These are phyloP conservation scores for Ascochyta rabiei DNA, from an alignment of 2,329 filamentous ascomycete genomes.

Conservation along the genomic window DNA sequence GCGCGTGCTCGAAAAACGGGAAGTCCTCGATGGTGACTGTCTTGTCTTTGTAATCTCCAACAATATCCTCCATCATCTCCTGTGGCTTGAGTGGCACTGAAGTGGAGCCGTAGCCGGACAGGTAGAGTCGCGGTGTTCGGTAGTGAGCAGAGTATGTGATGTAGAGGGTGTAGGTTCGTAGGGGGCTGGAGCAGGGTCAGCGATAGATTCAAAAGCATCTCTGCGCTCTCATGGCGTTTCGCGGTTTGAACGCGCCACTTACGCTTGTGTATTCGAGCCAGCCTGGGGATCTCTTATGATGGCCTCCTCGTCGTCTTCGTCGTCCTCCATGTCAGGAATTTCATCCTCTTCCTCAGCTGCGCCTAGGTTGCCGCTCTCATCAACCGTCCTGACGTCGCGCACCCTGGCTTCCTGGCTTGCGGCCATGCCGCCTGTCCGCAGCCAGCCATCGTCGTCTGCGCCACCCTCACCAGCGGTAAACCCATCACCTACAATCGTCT, in stretches of 20 bases:
- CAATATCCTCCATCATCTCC: conserved; percentile 95
- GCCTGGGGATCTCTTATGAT: conserved; percentile 74
- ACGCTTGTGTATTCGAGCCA: conserved; percentile 61
- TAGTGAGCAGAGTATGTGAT: conserved; percentile 98
- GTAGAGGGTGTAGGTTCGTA: conserved; percentile 96
- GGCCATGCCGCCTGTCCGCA: conserved; percentile 81
- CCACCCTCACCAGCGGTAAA: conserved; percentile 59
- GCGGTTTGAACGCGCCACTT: conserved; percentile 38
- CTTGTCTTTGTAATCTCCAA: conserved; percentile 97
- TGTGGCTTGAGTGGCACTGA: conserved; percentile 82
- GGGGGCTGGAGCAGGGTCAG: conserved; percentile 61
- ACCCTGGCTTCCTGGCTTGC: conserved; percentile 78
- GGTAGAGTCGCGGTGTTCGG: conserved; percentile 90
- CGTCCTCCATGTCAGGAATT: conserved; percentile 98
- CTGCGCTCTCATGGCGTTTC: not conserved
- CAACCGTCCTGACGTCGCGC: conserved; percentile 83
- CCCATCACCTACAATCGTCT: conserved; percentile 82
- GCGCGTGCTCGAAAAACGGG: conserved; percentile 85
- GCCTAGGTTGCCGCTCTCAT: conserved; percentile 85
- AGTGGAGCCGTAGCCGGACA: conserved; percentile 83
- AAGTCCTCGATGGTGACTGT: conserved; percentile 98
- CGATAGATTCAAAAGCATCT: not conserved
- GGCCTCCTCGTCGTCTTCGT: conserved; percentile 90
- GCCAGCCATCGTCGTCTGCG: conserved; percentile 82
- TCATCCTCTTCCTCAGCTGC: conserved; percentile 76